These are phyloP conservation scores for Aspergillus sp. DNA, from an alignment of 2,329 filamentous ascomycete genomes.

Conservation along the genomic window DNA sequence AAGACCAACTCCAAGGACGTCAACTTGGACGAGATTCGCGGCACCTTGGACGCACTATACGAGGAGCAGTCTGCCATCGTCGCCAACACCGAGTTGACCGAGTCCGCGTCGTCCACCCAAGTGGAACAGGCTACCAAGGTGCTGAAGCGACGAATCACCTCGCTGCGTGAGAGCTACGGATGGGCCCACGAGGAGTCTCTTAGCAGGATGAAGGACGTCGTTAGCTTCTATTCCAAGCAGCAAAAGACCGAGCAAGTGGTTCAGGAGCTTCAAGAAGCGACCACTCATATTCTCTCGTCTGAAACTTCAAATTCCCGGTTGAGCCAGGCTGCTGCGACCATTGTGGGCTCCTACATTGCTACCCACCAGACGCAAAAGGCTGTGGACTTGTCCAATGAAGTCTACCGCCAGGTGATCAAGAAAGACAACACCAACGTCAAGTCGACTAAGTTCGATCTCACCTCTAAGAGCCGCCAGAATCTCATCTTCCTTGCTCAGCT, in stretches of 20 bases:
- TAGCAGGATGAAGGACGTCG: slow-evolving; percentile 37
- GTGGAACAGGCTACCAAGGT: slow-evolving; percentile 32
- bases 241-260: slow-evolving; percentile 31
- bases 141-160: slow-evolving; percentile 30
- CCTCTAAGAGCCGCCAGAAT: slow-evolving; percentile 34
- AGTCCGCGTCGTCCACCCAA: slow-evolving; percentile 29
- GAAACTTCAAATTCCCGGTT: slow-evolving; percentile 32
- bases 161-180: slow-evolving; percentile 33
- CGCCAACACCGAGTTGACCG: slow-evolving; percentile 19
- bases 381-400: slow-evolving; percentile 34
- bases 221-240: slow-evolving; percentile 35
- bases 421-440: slow-evolving; percentile 36
- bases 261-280: slow-evolving; percentile 35
- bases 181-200: slow-evolving; percentile 44
- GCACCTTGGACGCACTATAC: slow-evolving; percentile 37
- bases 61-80: slow-evolving; percentile 36
- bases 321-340: slow-evolving; percentile 35
- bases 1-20: slow-evolving; percentile 32
- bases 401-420: slow-evolving; percentile 41
- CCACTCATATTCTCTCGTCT: slow-evolving; percentile 33
- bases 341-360: slow-evolving; percentile 39
- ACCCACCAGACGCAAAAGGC: slow-evolving; percentile 34
- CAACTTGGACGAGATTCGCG: slow-evolving; percentile 35
- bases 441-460: slow-evolving; percentile 35
- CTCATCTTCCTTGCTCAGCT: slow-evolving; percentile 49